Base-by-base conservation (phyloP, 2,329 filamentous ascomycete species). In the Colletotrichum tropicale region DNA sequence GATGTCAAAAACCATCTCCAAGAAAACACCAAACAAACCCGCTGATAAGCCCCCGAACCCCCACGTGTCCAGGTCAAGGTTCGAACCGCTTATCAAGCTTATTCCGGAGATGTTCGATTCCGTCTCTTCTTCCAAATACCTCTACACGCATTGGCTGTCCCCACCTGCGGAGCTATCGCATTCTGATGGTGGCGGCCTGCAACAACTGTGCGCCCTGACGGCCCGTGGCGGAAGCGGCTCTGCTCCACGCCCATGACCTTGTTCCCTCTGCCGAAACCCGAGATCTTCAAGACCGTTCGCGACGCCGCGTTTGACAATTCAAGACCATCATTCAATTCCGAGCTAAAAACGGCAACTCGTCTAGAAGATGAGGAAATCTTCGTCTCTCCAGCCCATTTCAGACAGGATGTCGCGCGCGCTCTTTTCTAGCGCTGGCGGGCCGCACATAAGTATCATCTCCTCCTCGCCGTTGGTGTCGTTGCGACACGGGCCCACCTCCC, bases 341-440 rank as follows among this genome's bases (percentile, higher is more conserved):
- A 56, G 48, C 13, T 8, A 18, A 58, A 36, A 30, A n/a, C 21
- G 30, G 65, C 28, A 15, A 1, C 24, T 36, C 24, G 21, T 77
- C 80, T 84, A 97, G 81, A 97, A 98, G 84, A 96, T 95, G 78
- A 96, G 82, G 78, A 97, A 80, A 81, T 96, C 91, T 16, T 93
- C 90, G 76, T 95, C 93, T 10, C 83, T 87, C 94, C 95, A 98
- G 0, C 94, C 94, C 82, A 93, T 86, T 15, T 87, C 88, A 16
- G 75, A 75, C 30, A 90, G 83, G 30, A 90, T 89, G 61, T 86
- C 82, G 78, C 89, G 89, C 6, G 91, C 92, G 73, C 88, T 91
- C 80, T 92, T 93, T 85, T 98, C 95, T 87, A 98, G 87, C 5
- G 93, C 85, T 78, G 89, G 91, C 0, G 96, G 96, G 3, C 96